Evolutionary conservation across 2,329 filamentous ascomycete species (phyloP), one percentile per base, ranked within the genome.

Genomic region (Tolypocladium nubicola): DNA sequence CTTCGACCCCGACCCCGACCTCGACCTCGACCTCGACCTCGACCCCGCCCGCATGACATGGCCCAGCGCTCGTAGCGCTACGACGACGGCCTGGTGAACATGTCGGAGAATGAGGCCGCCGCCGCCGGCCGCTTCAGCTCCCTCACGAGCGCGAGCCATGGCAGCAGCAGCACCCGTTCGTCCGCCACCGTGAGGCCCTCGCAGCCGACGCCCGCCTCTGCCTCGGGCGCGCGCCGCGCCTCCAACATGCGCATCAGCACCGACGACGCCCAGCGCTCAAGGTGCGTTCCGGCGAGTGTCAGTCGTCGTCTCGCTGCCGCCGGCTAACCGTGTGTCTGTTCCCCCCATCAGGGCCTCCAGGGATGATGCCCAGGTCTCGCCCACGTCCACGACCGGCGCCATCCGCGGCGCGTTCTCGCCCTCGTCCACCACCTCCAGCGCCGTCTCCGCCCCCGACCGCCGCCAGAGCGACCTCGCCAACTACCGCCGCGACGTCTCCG

Each of bases 401-500:
- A 68, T 73, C 63, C 75, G 75, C 67, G 67, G 73, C 63, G 70
- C 73, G 60, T 68, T 78, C 63, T 81, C 80, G 60, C 77, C 73
- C 59, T 74, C 76, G 38, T 74, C 74, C 56, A 71, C 71, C 47
- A 67, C 70, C 60, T 68, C 62, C 62, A 62, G 62, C 77, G 64
- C 26, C 47, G 30, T 75, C 74, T 55, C 72, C 59, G 75, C 75
- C 59, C 72, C 75, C 70, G 81, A 82, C 61, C 80, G 78, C 65
- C 76, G 79, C 63, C 70, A 80, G 67, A 81, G 78, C 74, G 84
- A 87, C 67, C 79, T 89, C 64, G 77, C 77, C 68, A 86, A 87
- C 69, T 87, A 89, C 69, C 84, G 86, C 66, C 87, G 86, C 73
- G 86, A 90, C 65, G 80, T 89, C 57, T 80, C 84, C 64, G 81